These are phyloP conservation scores for Ceratobasidium sp. DNA, from an alignment of 1,284 basidiomycete genomes.

Conservation along the genomic window DNA sequence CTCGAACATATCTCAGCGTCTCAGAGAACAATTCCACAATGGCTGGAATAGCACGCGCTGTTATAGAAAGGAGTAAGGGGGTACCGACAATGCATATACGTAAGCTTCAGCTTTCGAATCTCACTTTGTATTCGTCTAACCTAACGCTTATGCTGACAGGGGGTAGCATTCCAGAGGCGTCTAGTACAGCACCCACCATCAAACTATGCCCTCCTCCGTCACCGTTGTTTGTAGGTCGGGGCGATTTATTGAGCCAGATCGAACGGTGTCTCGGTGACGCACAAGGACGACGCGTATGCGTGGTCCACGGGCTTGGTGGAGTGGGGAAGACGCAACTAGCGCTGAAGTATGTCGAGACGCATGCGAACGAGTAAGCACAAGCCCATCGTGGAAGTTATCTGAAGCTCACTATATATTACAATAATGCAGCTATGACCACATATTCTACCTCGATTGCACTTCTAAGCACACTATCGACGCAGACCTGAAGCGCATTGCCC, in stretches of 20 bases:
- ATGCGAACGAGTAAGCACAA: background rate
- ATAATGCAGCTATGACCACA: background rate
- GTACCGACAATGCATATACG: background rate
- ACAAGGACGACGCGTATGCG: background rate
- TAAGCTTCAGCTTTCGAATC: background rate
- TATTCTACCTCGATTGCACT: constrained; percentile 14
- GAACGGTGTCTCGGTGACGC: too few species aligned
- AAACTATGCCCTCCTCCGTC: too few species aligned
- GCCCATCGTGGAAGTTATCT: background rate
- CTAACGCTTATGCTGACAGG: background rate
- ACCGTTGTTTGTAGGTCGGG: too few species aligned
- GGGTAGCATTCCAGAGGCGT: background rate
- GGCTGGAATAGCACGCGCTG: background rate
- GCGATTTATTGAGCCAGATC: too few species aligned
- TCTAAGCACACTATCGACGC: background rate
- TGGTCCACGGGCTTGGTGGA: background rate
- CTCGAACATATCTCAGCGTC: background rate
- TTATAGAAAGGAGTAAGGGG: too few species aligned
- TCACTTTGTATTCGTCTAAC: too few species aligned
- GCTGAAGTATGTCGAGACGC: background rate
- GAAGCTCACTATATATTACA: background rate
- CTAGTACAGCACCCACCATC: background rate
- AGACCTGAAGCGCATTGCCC: background rate
- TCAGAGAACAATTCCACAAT: background rate
- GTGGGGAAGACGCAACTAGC: constrained; percentile 9